Percentiles rank a stretch among this genome's conserved stretches.
Conservation (phyloP, 208 protist species). For the Trypanosoma cruzi region DNA sequence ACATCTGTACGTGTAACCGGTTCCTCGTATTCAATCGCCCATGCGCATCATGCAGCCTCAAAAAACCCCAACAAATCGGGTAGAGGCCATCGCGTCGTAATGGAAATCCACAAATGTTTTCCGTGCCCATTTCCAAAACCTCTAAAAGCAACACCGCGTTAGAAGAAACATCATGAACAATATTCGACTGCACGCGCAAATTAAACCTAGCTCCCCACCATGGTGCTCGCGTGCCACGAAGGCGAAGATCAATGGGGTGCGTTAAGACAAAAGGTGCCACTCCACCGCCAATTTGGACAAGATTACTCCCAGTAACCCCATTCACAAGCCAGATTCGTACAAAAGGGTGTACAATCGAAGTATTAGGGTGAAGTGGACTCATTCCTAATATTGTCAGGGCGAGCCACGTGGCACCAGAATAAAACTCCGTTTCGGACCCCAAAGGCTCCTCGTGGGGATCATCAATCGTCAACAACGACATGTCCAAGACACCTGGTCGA, state of each 20-base stretch:
- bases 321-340: conserved; percentile 84
- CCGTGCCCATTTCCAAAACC: conserved; percentile 72
- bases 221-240: conserved; percentile 54
- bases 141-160: conserved; percentile 76
- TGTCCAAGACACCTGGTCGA: neutral
- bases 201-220: conserved; percentile 73
- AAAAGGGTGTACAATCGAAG: conserved; percentile 73
- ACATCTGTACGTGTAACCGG: conserved; percentile 70
- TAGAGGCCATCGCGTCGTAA: conserved; percentile 49
- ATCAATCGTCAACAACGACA: neutral
- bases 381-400: conserved; percentile 65
- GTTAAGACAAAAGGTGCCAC: conserved; percentile 53
- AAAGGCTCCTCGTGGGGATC: neutral
- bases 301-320: conserved; percentile 50
- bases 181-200: conserved; percentile 24
- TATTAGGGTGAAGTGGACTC: conserved; percentile 71
- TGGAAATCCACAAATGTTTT: conserved; percentile 66
- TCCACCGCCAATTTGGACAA: conserved; percentile 24
- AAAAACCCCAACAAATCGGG: conserved; percentile 83
- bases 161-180: conserved; percentile 21
- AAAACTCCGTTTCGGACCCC: neutral
- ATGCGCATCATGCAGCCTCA: conserved; percentile 59
- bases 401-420: conserved; percentile 19
- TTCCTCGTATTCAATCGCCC: conserved; percentile 37
- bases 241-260: conserved; percentile 75